phyloP scores from a whole-genome alignment of 371 early-diverging fungal genomes.

The Rhizopus microsporus region DNA sequence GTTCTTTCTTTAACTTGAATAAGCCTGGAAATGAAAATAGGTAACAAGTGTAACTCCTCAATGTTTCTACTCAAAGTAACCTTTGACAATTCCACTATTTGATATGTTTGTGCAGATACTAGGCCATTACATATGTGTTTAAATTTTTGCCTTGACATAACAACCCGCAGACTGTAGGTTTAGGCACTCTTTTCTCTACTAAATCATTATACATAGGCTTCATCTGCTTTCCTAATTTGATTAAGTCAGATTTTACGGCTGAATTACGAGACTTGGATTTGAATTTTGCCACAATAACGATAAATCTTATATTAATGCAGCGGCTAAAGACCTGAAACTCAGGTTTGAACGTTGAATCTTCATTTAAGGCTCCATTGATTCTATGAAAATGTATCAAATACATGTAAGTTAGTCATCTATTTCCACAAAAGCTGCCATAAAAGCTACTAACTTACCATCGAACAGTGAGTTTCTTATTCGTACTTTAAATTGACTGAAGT shows the following conservation, averaged over 20 bases:
- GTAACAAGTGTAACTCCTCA: constrained; percentile 15
- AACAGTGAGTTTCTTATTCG: background rate
- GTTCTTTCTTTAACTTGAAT: constrained; percentile 22
- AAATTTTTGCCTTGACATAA: constrained; percentile 14
- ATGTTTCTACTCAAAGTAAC: constrained; percentile 18
- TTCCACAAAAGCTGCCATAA: constrained; percentile 13
- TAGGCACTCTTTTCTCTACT: constrained; percentile 6
- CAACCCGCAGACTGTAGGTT: constrained; percentile 11
- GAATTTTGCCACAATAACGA: constrained; percentile 14
- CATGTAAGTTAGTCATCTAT: constrained; percentile 14
- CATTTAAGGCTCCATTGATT: constrained; percentile 14
- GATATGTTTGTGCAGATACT: constrained; percentile 15
- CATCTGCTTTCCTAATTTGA: constrained; percentile 24
- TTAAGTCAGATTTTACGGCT: constrained; percentile 17
- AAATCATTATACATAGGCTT: constrained; percentile 15
- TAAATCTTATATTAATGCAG: constrained; percentile 13
- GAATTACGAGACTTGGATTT: constrained; percentile 8
- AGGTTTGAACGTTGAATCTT: constrained; percentile 7
- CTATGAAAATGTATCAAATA: constrained; percentile 19
- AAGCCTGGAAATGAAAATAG: constrained; percentile 21
- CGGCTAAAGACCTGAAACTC: constrained; percentile 15
- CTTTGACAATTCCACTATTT: constrained; percentile 18
- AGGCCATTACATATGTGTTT: constrained; percentile 14
- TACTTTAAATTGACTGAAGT: constrained; percentile 10
- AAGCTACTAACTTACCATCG: constrained; percentile 16